Conservation (phyloP, 2,329 filamentous ascomycete species). For the Tricladium varicosporioides region DNA sequence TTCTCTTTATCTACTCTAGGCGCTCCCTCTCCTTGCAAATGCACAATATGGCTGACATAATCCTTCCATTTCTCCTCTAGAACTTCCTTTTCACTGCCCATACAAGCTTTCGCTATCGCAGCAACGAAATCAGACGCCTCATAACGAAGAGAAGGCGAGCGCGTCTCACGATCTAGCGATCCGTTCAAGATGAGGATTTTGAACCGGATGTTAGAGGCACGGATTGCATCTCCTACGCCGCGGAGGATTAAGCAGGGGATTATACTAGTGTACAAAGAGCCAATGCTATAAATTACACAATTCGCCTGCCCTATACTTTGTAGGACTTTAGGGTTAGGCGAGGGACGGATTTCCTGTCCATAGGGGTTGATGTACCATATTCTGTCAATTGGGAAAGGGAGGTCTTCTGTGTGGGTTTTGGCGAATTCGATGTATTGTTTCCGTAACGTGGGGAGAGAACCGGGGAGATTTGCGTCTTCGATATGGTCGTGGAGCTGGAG, state of each 20-base stretch:
- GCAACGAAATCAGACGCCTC: slow-evolving; percentile 78
- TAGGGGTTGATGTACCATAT: slow-evolving; percentile 99
- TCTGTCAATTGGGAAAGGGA: slow-evolving; percentile 73
- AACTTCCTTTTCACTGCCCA: slow-evolving; percentile 24
- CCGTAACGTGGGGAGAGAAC: slow-evolving; percentile 75
- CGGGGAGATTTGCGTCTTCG: slow-evolving; percentile 79
- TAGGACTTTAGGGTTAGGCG: slow-evolving; percentile 78
- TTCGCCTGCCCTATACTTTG: slow-evolving; percentile 56
- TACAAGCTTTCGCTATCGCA: slow-evolving; percentile 72
- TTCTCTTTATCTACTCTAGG: slow-evolving; percentile 68
- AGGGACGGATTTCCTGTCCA: slow-evolving; percentile 88
- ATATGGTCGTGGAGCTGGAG: slow-evolving; percentile 60
- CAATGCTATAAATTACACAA: slow-evolving; percentile 85
- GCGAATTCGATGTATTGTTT: slow-evolving; percentile 80
- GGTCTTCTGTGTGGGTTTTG: slow-evolving; percentile 71
- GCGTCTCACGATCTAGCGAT: slow-evolving; percentile 81
- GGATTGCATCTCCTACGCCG: slow-evolving; percentile 67
- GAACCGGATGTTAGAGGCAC: slow-evolving; percentile 43
- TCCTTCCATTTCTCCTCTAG: slow-evolving; percentile 49
- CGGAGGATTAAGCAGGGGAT: slow-evolving; percentile 78
- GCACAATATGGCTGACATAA: slow-evolving; percentile 83
- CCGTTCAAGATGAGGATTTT: slow-evolving; percentile 78
- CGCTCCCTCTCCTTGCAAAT: slow-evolving; percentile 69
- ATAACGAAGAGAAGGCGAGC: slow-evolving; percentile 47
- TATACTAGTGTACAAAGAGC: slow-evolving; percentile 88